phyloP scores from a whole-genome alignment of 139 green algal species.

The Limnomonas spitsbergensis region DNA sequence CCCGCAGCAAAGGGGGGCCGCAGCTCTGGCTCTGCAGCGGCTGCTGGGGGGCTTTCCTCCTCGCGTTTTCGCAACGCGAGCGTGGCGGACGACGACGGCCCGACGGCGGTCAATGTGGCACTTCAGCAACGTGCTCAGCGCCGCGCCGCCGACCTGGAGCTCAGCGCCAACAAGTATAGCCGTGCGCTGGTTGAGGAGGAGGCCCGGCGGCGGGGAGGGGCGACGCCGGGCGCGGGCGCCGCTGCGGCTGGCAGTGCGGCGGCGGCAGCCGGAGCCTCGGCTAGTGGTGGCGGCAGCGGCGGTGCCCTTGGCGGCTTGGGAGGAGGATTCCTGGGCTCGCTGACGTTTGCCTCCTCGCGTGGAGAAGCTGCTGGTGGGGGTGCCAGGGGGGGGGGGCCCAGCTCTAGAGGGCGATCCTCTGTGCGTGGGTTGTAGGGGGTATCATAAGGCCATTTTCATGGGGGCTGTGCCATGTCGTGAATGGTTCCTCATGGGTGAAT shows the following conservation, averaged over 20 bases:
- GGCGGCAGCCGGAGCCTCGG: neutral
- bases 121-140: constrained; percentile 10
- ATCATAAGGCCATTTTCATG: no score
- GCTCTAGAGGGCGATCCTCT: no score
- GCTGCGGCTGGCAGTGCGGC: neutral
- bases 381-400: no score
- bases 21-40: no score
- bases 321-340: neutral
- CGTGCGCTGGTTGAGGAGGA: constrained; percentile 26
- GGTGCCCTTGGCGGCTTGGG: neutral
- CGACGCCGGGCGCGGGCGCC: constrained; percentile 1
- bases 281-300: no score
- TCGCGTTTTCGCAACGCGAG: neutral
- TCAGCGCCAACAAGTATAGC: constrained; percentile 3
- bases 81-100: neutral
- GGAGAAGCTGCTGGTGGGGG: no score
- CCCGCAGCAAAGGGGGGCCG: no score
- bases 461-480: no score
- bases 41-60: neutral
- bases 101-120: constrained; percentile 6
- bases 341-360: neutral
- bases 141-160: neutral
- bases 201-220: neutral
- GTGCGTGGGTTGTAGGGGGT: no score
- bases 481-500: no score